phyloP scores from a whole-genome alignment of 257 asterid species.

The Coffea eugenioides region DNA sequence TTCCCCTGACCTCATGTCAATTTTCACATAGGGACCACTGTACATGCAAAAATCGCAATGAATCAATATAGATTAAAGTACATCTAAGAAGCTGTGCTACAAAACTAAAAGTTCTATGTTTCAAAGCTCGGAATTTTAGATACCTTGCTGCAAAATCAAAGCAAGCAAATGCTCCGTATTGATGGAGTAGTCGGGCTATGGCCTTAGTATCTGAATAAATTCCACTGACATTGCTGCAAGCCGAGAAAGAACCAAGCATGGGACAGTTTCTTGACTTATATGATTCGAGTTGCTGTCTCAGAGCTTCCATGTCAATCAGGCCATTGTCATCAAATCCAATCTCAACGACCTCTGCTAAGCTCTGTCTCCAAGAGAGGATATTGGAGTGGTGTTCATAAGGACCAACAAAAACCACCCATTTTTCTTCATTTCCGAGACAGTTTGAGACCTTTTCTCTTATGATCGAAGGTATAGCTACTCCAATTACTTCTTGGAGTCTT shows the following conservation, averaged over 20 bases:
- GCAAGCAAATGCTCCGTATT: slow-evolving; percentile 59
- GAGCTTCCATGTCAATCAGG: slow-evolving; percentile 42
- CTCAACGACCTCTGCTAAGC: slow-evolving; percentile 76
- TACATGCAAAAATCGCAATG: neutral
- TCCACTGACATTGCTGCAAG: slow-evolving; percentile 83
- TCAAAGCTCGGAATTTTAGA: neutral
- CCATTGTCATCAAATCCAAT: slow-evolving; percentile 56
- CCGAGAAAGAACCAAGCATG: slow-evolving; percentile 70
- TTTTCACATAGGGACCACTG: slow-evolving; percentile 56
- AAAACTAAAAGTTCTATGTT: neutral
- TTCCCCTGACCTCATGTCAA: slow-evolving; percentile 54
- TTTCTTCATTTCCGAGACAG: slow-evolving; percentile 35
- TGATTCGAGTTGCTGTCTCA: slow-evolving; percentile 35
- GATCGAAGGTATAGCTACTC: slow-evolving; percentile 47
- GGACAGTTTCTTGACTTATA: slow-evolving; percentile 39
- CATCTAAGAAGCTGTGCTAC: no score
- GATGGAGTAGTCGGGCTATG: slow-evolving; percentile 55
- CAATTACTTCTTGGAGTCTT: slow-evolving; percentile 74
- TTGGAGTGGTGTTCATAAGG: slow-evolving; percentile 85
- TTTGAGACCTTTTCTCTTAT: slow-evolving; percentile 42
- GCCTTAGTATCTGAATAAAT: slow-evolving; percentile 41
- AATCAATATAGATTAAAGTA: no score
- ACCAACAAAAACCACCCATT: slow-evolving; percentile 68
- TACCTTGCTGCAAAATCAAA: slow-evolving; percentile 76
- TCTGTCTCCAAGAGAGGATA: slow-evolving; percentile 70